A percentile compares a stretch with the other conserved stretches of the same genome.
phyloP scores from a whole-genome alignment of 1,284 basidiomycete genomes.

The Volvariella surrecta region DNA sequence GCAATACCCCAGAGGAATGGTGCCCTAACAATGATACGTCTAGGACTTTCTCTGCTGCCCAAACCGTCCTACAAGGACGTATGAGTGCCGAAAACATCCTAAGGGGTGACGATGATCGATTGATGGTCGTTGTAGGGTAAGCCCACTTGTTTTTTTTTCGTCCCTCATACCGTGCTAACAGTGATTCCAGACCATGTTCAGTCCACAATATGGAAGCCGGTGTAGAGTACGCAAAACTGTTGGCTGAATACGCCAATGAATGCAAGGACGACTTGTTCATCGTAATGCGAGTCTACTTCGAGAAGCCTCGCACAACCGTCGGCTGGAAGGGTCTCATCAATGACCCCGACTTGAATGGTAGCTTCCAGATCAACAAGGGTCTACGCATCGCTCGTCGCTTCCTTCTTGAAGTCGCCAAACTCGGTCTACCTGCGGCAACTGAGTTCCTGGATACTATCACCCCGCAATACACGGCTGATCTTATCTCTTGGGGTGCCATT shows the following conservation, averaged over 20 bases:
- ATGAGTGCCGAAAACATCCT: conserved; percentile 72
- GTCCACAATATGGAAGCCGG: conserved; percentile 86
- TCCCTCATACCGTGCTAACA: conserved; percentile 4
- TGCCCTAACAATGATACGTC: conserved; percentile 9
- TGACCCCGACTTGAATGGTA: conserved; percentile 80
- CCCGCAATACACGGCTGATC: conserved; percentile 94
- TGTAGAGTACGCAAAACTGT: conserved; percentile 73
- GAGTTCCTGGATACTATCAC: conserved; percentile 86
- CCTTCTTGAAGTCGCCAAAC: conserved; percentile 79
- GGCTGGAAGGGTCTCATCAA: conserved; percentile 99
- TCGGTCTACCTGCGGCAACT: conserved; percentile 83
- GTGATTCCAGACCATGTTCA: conserved; percentile 70
- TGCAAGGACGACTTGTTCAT: conserved; percentile 87
- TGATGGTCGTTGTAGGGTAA: conserved; percentile 83
- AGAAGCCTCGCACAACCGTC: conserved; percentile 93
- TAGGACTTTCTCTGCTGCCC: conserved; percentile 54
- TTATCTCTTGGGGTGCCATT: conserved; percentile 97
- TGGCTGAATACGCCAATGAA: conserved; percentile 74
- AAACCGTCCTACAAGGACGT: conserved; percentile 84
- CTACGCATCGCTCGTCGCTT: conserved; percentile 86
- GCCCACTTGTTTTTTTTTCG: conserved; percentile 16
- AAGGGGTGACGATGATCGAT: conserved; percentile 79
- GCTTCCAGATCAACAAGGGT: conserved; percentile 95
- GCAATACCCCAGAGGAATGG: conserved; percentile 2
- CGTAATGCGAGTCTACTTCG: conserved; percentile 96